Base-by-base conservation (phyloP, 441 rosid species). In the Biscutella laevigata region DNA sequence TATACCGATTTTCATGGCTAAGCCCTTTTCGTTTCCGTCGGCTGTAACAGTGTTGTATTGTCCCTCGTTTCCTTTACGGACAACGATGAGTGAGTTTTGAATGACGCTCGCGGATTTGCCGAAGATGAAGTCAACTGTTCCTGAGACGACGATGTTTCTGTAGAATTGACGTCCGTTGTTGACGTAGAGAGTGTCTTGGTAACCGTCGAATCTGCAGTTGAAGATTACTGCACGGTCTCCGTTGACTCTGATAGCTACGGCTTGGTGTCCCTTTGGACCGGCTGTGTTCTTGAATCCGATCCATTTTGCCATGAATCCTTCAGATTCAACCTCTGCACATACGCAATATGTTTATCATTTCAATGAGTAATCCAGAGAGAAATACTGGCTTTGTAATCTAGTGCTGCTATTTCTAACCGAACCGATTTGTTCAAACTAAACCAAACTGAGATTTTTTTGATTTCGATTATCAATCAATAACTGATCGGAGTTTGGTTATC, bases 251-350 rank as follows among this genome's bases (percentile, higher is more conserved):
- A 79, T 78, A 0, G 86, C 86, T 62, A 76, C 80, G 0, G 86
- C 89, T 59, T 79, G 84, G 71, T 75, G 84, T 15, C 83, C 81
- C 51, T 8, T 49, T 0, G 80, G 74, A 8, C 82, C 84, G 0
- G 82, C 84, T 1, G 79, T 82, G 89, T 77, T 82, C 32, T 62
- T 74, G 70, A 82, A 75, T 19, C 86, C 83, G 58, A 79, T 76
- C 7, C 67, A 64, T 71, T 74, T 75, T 2, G 73, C 78, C 36
- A 82, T 71, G 72, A 82, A 82, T 17, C 82, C 79, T 4, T 40
- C 57, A 10, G 80, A 81, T 1, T 77, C 47, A 0, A 61, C 83
- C 12, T 74, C 89, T 82, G 67, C 50, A 74, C n/a, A n/a, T n/a
- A n/a, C n/a, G n/a, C n/a, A n/a, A n/a, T n/a, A n/a, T n/a, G n/a